These are phyloP conservation scores for Apiotrichum mycotoxinovorans DNA, from an alignment of 1,284 basidiomycete species.

Conservation along the genomic window DNA sequence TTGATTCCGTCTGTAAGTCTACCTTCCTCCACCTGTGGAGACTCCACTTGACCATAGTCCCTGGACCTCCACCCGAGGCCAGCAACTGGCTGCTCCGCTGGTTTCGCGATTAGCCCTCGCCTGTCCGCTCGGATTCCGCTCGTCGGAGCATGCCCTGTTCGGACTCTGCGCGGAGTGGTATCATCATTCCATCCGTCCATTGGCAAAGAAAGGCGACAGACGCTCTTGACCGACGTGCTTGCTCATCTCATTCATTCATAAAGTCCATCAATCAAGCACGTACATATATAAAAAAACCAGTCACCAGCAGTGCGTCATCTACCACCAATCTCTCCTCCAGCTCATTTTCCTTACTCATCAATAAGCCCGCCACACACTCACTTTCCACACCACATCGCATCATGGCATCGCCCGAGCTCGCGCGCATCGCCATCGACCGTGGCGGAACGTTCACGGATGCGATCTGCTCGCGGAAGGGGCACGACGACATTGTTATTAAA, in stretches of 20 bases:
- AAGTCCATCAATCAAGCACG: too few species aligned
- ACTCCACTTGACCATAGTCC: background rate
- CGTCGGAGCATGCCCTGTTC: background rate
- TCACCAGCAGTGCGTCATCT: background rate
- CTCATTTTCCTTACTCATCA: too few species aligned
- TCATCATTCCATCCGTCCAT: too few species aligned
- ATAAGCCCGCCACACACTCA: background rate
- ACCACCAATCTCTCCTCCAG: background rate
- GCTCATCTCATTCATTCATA: too few species aligned
- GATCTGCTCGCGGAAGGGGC: slow-evolving; percentile 30
- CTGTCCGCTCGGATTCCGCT: background rate
- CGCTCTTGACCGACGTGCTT: too few species aligned
- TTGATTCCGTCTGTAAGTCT: background rate
- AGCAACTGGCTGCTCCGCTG: too few species aligned
- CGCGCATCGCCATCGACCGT: slow-evolving; percentile 31
- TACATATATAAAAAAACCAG: background rate
- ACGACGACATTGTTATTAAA: slow-evolving; percentile 32
- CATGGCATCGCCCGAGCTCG: slow-evolving; percentile 1
- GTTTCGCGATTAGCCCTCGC: too few species aligned
- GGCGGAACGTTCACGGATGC: slow-evolving; percentile 50
- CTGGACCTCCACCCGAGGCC: too few species aligned
- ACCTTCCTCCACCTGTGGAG: background rate
- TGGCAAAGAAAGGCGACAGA: too few species aligned
- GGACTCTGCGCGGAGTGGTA: too few species aligned
- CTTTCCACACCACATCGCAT: background rate